Base-by-base conservation (phyloP, 225 moss, liverwort and hornwort genomes). In the Ulota crispa region DNA sequence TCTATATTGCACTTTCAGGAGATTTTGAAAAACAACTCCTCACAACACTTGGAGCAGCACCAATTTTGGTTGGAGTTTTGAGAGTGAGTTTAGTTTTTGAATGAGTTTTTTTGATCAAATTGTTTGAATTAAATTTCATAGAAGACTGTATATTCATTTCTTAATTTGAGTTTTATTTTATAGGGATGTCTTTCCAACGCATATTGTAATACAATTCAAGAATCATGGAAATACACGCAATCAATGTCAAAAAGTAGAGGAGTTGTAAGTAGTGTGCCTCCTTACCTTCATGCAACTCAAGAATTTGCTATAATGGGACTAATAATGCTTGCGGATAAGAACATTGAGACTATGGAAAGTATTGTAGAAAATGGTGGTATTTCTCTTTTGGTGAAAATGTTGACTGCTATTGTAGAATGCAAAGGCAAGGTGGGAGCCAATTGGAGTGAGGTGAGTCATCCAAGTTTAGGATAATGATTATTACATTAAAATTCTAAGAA, bases 261-360 rank as follows among this genome's bases (percentile, higher is more conserved):
- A 67, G 2, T 47, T 10, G 24, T 68, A 63, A 78, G 19, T 67
- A 67, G 28, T 2, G 68, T 84, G 19, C 84, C 83, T 10, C 19
- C 56, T 8, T 85, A 84, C 34, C 89, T 90, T 77, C 86, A 93
- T 83, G 92, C 93, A 36, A 93, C 91, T 30, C 93, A 91, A 86
- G 95, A 95, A 60, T 95, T 93, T 89, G 88, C 87, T 9, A 87
- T 88, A 43, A 95, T 93, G 92, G 95, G 91, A 42, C 52, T 95
- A 2, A 95, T 95, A 24, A 84, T 95, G 76, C 84, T 95, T 63
- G 93, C 93, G 37, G 85, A 95, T 76, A 95, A 89, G 57, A 91
- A 82, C 18, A 52, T 28, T 12, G 83, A 86, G 7, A 95, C 86
- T 1, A 89, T 92, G 10, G 88, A 89, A 65, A 89, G 87, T 55